Evolutionary conservation across 2,329 filamentous ascomycete species (phyloP).

Genomic region (Cladosporium halotolerans): DNA sequence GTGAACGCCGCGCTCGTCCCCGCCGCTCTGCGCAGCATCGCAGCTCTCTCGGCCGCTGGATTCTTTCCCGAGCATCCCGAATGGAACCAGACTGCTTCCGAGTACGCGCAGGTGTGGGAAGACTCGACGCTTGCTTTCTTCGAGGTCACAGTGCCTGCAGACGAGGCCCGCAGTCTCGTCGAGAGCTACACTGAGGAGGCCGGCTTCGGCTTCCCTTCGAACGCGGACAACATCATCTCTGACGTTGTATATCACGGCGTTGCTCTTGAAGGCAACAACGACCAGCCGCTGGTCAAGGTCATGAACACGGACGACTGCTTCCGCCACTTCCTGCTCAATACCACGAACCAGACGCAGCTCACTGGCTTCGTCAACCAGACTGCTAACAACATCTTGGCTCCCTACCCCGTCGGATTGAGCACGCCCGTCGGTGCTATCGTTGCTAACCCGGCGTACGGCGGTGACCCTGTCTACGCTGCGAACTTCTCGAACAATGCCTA

Average conservation of each 20-base stretch:
- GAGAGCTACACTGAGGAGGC: constrained; percentile 39
- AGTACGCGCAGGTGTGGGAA: constrained; percentile 57
- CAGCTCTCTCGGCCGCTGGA: constrained; percentile 43
- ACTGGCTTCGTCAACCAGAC: constrained; percentile 52
- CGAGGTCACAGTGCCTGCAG: constrained; percentile 37
- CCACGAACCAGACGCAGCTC: constrained; percentile 50
- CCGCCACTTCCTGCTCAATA: constrained; percentile 56
- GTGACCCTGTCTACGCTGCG: constrained; percentile 39
- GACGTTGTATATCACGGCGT: constrained; percentile 52
- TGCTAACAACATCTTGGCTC: constrained; percentile 50
- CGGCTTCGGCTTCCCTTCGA: constrained; percentile 38
- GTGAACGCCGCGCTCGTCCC: constrained; percentile 60
- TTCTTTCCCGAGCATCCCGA: constrained; percentile 46
- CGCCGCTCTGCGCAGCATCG: constrained; percentile 54
- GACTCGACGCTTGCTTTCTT: constrained; percentile 56
- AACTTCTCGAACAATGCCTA: constrained; percentile 55
- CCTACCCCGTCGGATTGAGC: constrained; percentile 54
- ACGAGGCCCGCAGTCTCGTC: constrained; percentile 43
- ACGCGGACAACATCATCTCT: constrained; percentile 37
- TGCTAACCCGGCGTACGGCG: constrained; percentile 55
- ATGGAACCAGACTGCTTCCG: constrained; percentile 42
- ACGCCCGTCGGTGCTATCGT: constrained; percentile 53
- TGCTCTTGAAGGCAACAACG: constrained; percentile 48
- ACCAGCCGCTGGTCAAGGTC: constrained; percentile 47
- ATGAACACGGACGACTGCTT: constrained; percentile 62